Percentiles rank a stretch among this genome's conserved stretches.
Conservation (phyloP, 148 eudicot genomes). For the Cornus florida region DNA sequence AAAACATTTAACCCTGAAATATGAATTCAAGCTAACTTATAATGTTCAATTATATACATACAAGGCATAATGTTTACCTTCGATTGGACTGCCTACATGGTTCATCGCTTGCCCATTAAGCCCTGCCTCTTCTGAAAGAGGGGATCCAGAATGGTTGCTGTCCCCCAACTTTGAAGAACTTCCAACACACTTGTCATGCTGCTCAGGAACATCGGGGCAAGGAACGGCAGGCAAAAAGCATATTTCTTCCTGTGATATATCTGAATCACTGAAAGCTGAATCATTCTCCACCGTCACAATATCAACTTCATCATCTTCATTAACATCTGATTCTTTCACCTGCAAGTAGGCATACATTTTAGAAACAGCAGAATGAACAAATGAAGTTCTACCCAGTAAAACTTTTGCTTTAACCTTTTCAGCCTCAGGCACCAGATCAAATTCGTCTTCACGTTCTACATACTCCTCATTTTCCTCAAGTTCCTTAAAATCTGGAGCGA, state of each 20-base stretch:
- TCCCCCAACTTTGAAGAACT: constrained; percentile 54
- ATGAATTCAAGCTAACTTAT: background rate
- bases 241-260: constrained; percentile 80
- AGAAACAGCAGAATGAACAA: background rate
- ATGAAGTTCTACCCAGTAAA: constrained; percentile 8
- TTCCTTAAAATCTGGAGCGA: constrained; percentile 97
- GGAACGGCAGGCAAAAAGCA: constrained; percentile 78
- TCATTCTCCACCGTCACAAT: constrained; percentile 73
- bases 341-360: constrained; percentile 22
- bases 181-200: constrained; percentile 49
- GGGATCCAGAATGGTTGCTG: constrained; percentile 62
- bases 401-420: constrained; percentile 55
- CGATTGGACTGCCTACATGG: constrained; percentile 63
- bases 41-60: background rate
- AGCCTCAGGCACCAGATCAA: constrained; percentile 78
- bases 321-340: constrained; percentile 75
- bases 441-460: constrained; percentile 96
- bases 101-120: constrained; percentile 61
- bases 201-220: constrained; percentile 65
- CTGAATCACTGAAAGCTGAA: constrained; percentile 83
- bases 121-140: constrained; percentile 65
- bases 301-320: constrained; percentile 90
- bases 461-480: constrained; percentile 99
- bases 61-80: constrained; percentile 40
- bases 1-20: background rate